A percentile compares a stretch with the other conserved stretches of the same genome.
phyloP scores from a whole-genome alignment of 371 early-diverging fungal genomes.

The Smittium mucronatum region DNA sequence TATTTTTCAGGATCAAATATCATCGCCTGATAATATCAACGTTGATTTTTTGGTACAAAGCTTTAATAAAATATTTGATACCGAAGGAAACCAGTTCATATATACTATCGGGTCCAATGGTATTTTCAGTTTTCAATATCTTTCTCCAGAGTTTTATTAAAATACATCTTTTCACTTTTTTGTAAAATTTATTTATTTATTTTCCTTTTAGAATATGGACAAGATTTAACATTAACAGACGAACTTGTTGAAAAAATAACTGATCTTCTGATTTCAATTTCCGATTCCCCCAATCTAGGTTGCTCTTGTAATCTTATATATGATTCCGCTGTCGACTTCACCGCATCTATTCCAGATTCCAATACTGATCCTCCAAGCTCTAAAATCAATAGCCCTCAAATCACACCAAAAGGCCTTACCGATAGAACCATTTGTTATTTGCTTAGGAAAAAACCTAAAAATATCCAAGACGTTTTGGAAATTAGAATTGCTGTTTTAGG shows the following conservation, averaged over 20 bases:
- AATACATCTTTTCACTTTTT: no score
- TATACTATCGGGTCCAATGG: background rate
- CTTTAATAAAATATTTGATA: background rate
- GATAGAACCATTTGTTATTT: constrained; percentile 24
- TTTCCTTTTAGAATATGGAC: background rate
- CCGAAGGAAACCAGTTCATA: background rate
- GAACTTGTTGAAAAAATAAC: background rate
- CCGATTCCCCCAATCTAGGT: background rate
- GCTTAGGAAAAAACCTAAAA: constrained; percentile 51
- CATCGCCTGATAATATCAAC: background rate
- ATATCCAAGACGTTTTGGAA: constrained; percentile 66
- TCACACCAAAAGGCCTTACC: no score
- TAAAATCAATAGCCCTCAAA: no score
- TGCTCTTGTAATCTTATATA: background rate
- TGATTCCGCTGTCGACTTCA: no score
- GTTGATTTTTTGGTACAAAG: background rate
- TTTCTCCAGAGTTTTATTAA: background rate
- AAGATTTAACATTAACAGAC: background rate
- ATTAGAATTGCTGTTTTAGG: constrained; percentile 81
- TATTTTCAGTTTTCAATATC: background rate
- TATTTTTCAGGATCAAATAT: background rate
- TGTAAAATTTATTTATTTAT: background rate
- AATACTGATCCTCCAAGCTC: no score
- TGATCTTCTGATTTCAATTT: background rate
- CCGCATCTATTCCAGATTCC: no score